Evolutionary conservation across 208 protist species (phyloP).

Genomic region (Leishmania tropica): DNA sequence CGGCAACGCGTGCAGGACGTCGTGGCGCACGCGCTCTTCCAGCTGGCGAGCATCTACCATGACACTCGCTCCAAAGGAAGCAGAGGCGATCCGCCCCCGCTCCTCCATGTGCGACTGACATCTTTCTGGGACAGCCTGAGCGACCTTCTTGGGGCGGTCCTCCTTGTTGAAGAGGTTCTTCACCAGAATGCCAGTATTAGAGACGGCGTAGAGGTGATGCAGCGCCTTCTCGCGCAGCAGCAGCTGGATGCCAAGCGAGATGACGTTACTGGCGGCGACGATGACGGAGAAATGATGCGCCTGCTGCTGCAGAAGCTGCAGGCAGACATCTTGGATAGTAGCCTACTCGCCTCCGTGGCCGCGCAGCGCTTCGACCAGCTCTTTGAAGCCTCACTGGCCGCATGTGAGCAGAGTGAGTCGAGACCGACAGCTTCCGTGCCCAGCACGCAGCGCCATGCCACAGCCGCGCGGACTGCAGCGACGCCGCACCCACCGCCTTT

Average conservation of each 20-base stretch:
- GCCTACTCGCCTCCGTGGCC: slow-evolving; percentile 68
- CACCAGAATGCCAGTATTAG: slow-evolving; percentile 60
- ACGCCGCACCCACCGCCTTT: slow-evolving; percentile 12
- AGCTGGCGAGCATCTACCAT: slow-evolving; percentile 76
- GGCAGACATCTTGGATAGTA: slow-evolving; percentile 21
- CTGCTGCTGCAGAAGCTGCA: slow-evolving; percentile 22
- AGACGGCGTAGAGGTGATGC: slow-evolving; percentile 47
- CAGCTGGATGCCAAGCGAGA: slow-evolving; percentile 7
- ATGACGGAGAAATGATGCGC: slow-evolving; percentile 21
- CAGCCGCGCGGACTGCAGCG: not conserved
- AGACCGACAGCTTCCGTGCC: not conserved
- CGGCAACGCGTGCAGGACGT: slow-evolving; percentile 66
- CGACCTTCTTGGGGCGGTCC: slow-evolving; percentile 71
- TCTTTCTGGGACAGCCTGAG: slow-evolving; percentile 69
- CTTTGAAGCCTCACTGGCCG: slow-evolving; percentile 10
- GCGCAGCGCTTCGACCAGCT: slow-evolving; percentile 58
- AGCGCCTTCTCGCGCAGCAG: slow-evolving; percentile 28
- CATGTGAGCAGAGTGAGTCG: not conserved
- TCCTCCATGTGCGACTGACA: slow-evolving; percentile 59
- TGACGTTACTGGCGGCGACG: not conserved
- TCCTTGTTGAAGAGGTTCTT: slow-evolving; percentile 86
- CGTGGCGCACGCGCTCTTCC: slow-evolving; percentile 63
- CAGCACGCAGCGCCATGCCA: not conserved
- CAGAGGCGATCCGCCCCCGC: not conserved
- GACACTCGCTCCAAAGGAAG: not conserved